A percentile compares a stretch with the other conserved stretches of the same genome.
These are phyloP conservation scores for Akanthomyces uredinophilus DNA, from an alignment of 2,329 filamentous ascomycete species.

Conservation along the genomic window DNA sequence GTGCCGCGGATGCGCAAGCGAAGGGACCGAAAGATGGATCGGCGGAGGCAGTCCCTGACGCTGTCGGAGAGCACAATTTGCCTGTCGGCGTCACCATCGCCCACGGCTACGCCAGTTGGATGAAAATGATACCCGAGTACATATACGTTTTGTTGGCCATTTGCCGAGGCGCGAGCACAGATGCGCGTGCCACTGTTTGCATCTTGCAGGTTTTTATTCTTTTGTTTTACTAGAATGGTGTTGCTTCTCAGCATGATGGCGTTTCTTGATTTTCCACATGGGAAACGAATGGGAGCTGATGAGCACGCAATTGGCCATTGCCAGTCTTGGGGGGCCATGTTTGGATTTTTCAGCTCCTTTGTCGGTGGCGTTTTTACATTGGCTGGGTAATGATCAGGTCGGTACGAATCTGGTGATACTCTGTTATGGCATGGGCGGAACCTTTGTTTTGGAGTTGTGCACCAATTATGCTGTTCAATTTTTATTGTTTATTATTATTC, in stretches of 20 bases:
- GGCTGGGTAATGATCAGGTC: no score
- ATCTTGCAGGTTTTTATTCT: neutral
- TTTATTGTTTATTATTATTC: neutral
- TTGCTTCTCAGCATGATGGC: neutral
- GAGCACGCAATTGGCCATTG: neutral
- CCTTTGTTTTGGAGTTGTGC: no score
- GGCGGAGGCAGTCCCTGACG: conserved; percentile 2
- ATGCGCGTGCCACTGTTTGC: neutral
- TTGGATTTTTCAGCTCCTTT: no score
- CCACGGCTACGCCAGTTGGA: conserved; percentile 1
- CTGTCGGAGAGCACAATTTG: conserved; percentile 12
- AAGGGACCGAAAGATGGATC: conserved; percentile 15
- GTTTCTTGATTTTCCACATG: neutral
- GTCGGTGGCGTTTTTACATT: no score
- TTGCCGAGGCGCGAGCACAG: neutral
- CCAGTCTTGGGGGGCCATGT: neutral
- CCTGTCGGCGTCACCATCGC: conserved; percentile 7
- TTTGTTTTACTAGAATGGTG: neutral
- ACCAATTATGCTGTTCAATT: neutral
- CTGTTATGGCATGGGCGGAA: no score
- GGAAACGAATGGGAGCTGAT: no score
- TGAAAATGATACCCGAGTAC: neutral
- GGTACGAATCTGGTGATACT: no score
- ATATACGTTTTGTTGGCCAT: neutral
- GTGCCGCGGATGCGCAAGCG: conserved; percentile 21